Evolutionary conservation across 495 filamentous ascomycete species (phyloP).

Genomic region (Cryomyces minteri): DNA sequence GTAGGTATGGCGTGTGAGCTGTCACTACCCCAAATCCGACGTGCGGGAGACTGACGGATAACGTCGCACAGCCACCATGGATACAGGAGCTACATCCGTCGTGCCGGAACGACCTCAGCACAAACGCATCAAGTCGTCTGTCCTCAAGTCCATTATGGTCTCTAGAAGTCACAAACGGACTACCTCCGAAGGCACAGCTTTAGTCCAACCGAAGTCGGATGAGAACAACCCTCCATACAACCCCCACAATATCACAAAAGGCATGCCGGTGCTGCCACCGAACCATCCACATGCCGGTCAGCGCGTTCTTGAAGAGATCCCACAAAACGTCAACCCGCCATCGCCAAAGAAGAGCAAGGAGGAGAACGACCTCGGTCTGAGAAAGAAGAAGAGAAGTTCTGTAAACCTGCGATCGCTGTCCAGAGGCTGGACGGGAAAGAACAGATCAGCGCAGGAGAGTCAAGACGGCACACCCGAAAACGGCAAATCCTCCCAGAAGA

Average conservation of each 20-base stretch:
- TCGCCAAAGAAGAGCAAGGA: slow-evolving; percentile 17
- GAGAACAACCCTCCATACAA: background rate
- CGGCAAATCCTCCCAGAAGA: slow-evolving; percentile 23
- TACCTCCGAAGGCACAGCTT: background rate
- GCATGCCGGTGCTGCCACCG: slow-evolving; percentile 5
- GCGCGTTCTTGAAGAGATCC: background rate
- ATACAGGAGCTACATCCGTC: background rate
- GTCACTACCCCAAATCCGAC: no score
- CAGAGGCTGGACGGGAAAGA: slow-evolving; percentile 8
- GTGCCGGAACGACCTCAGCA: background rate
- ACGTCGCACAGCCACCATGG: no score
- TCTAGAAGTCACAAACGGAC: background rate
- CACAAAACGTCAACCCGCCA: slow-evolving; percentile 7
- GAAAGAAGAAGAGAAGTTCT: slow-evolving; percentile 49
- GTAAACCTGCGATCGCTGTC: slow-evolving; percentile 43
- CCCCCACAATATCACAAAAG: slow-evolving; percentile 24
- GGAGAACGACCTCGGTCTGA: slow-evolving; percentile 17
- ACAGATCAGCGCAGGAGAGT: slow-evolving; percentile 12
- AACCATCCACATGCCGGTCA: background rate
- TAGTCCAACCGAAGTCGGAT: background rate
- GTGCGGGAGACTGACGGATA: no score
- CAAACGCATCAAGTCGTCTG: slow-evolving; percentile 1
- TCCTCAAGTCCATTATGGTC: slow-evolving; percentile 3
- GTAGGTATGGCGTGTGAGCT: no score
- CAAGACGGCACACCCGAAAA: slow-evolving; percentile 20